Base-by-base conservation (phyloP, 352 stramenopile species). In the Phytophthora lateralis region DNA sequence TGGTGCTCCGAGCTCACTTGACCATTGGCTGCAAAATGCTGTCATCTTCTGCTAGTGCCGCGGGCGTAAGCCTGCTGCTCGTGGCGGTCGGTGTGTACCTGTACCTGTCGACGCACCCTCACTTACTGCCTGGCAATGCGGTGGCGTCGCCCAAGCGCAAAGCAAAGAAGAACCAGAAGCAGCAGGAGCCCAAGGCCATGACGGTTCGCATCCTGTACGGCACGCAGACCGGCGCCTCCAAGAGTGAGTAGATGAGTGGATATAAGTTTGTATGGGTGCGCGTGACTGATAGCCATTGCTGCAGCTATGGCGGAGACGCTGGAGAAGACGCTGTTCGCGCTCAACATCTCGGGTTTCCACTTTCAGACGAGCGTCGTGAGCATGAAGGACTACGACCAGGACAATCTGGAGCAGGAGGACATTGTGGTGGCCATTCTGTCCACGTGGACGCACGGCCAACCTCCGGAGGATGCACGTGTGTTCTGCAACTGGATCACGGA, bases 361-460 rank as follows among this genome's bases (percentile, higher is more conserved):
- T 91, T 93, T 65, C 83, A 93, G 59, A 89, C 79, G 18, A 91
- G 74, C 29, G 78, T 95, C n/a, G 81, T 91, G 54, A 92, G 63
- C 75, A 91, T 94, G 80, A 91, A 93, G 56, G 85, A 96, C 59
- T 95, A 93, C 55, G 87, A 95, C 43, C 86, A 93, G 55, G 89
- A 97, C 72, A 95, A 97, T 60, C 64, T 97, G 37, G 89, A 96
- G 80, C 82, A 95, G 26, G 89, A 97, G 39, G 43, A 64, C 21
- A 83, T 96, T 38, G 84, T 96, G 39, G 77, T 97, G 17, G 83
- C 82, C 1, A 79, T 97, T 47, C 59, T 97, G 60, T 93, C 88
- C 18, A 97, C 89, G 18, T 97, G 87, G 86, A 92, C 85, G 27
- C 73, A 87, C 20, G 90, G 90, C 34, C 64, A 75, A 26, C 84